phyloP scores from a whole-genome alignment of 768 basidiomycete genomes.

The Brasilioporus rufonigricans region DNA sequence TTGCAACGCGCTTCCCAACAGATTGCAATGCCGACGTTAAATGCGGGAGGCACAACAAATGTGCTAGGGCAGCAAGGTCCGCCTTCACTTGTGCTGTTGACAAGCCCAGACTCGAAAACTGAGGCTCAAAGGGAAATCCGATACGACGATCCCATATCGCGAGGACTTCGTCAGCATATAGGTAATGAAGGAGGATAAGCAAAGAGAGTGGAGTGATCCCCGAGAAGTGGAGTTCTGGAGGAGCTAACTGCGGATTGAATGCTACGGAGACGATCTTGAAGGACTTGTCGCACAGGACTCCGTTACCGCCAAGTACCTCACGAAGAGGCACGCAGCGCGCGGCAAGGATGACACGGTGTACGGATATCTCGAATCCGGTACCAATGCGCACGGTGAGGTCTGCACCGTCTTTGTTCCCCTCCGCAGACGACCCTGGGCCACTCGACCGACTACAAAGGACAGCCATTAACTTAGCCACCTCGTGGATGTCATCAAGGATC shows the following conservation, averaged over 20 bases:
- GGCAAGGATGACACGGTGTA: slow-evolving; percentile 64
- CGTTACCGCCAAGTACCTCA: slow-evolving; percentile 38
- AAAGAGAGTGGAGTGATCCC: slow-evolving; percentile 64
- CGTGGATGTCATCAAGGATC: slow-evolving; percentile 36
- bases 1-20: slow-evolving; percentile 54
- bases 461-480: slow-evolving; percentile 26
- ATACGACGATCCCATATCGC: slow-evolving; percentile 84
- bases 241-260: slow-evolving; percentile 10
- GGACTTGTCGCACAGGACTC: slow-evolving; percentile 25
- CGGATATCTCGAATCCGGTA: slow-evolving; percentile 49
- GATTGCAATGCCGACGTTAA: slow-evolving; percentile 57
- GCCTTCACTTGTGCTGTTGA: slow-evolving; percentile 50
- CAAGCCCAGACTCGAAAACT: slow-evolving; percentile 40
- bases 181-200: slow-evolving; percentile 74
- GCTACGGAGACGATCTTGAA: slow-evolving; percentile 34
- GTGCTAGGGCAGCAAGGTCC: slow-evolving; percentile 62
- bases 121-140: slow-evolving; percentile 39
- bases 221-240: slow-evolving; percentile 34
- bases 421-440: not conserved
- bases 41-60: slow-evolving; percentile 53
- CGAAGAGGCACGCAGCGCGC: slow-evolving; percentile 52
- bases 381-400: slow-evolving; percentile 57
- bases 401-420: slow-evolving; percentile 48
- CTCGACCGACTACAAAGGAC: slow-evolving; percentile 5
- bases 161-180: slow-evolving; percentile 85